Evolutionary conservation across 768 basidiomycete genomes (phyloP).

Genomic region (Vishniacozyma victoriae): DNA sequence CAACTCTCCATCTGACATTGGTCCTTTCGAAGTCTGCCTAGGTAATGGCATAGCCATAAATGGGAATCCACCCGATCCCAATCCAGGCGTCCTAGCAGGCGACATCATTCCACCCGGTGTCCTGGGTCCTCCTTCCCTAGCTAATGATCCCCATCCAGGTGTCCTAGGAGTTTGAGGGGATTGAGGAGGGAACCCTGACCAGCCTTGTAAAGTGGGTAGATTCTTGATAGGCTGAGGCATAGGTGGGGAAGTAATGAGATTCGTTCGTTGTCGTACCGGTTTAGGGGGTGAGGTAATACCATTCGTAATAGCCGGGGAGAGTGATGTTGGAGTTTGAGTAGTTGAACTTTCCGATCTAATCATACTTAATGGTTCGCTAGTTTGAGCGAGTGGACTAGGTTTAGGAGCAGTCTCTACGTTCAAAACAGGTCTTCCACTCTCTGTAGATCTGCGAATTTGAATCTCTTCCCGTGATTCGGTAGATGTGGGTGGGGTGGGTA

Average conservation of each 20-base stretch:
- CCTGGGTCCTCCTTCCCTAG: slow-evolving; percentile 20
- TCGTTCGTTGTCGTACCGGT: slow-evolving; percentile 27
- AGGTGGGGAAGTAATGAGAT: slow-evolving; percentile 40
- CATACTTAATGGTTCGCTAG: not conserved
- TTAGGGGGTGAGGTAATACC: slow-evolving; percentile 17
- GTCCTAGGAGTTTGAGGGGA: slow-evolving; percentile 12
- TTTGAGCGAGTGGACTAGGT: not conserved
- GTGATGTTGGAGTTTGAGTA: slow-evolving; percentile 2
- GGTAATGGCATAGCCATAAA: slow-evolving; percentile 9
- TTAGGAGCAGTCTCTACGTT: not conserved
- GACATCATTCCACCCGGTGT: slow-evolving; percentile 10
- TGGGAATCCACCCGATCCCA: slow-evolving; percentile 25
- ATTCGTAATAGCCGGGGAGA: not conserved
- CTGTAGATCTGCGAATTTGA: not conserved
- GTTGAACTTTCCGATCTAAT: slow-evolving; percentile 1
- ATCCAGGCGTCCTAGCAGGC: slow-evolving; percentile 29
- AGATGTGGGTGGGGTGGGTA: not conserved
- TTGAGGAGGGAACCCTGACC: slow-evolving; percentile 21
- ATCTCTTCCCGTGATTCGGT: too few relatives aligned
- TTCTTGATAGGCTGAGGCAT: slow-evolving; percentile 46
- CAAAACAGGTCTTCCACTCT: not conserved
- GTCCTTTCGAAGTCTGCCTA: slow-evolving; percentile 13
- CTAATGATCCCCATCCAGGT: slow-evolving; percentile 31
- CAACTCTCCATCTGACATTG: slow-evolving; percentile 30
- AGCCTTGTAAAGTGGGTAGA: slow-evolving; percentile 39